phyloP scores from a whole-genome alignment of 371 early-diverging fungal species.

The Syncephalis fuscata region DNA sequence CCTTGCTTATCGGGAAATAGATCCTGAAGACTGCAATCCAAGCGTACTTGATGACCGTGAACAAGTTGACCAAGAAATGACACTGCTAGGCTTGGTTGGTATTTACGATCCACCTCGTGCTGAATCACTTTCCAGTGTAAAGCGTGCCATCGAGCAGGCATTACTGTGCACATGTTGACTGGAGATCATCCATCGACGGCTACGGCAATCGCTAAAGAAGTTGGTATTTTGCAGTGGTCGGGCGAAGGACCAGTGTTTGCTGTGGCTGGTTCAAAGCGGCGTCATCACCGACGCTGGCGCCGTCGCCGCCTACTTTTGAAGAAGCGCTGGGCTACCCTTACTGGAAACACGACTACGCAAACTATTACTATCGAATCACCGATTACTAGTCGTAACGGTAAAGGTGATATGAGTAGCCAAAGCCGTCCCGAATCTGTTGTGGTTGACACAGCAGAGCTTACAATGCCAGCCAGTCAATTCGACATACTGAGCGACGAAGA shows the following conservation, averaged over 20 bases:
- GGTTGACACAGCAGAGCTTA: constrained; percentile 16
- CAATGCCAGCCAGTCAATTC: constrained; percentile 74
- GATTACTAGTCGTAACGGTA: too few species aligned
- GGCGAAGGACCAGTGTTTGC: too few species aligned
- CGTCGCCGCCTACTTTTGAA: too few species aligned
- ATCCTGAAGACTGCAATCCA: neutral
- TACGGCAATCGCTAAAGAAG: constrained; percentile 80
- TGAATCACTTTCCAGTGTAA: constrained; percentile 58
- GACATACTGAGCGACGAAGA: constrained; percentile 66
- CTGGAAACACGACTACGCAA: too few species aligned
- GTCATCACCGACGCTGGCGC: too few species aligned
- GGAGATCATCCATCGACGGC: constrained; percentile 92
- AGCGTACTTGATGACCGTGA: constrained; percentile 19
- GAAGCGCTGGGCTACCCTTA: too few species aligned
- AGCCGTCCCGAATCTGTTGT: too few species aligned
- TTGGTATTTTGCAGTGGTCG: constrained; percentile 55
- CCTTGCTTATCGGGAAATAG: constrained; percentile 31
- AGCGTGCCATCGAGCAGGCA: constrained; percentile 76
- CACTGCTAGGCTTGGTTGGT: constrained; percentile 80
- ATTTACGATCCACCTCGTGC: constrained; percentile 88
- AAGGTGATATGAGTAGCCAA: too few species aligned
- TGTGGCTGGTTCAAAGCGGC: too few species aligned
- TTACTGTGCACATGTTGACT: constrained; percentile 89
- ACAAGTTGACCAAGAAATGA: constrained; percentile 49
- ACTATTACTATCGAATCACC: too few species aligned